Conservation (phyloP, 2,329 filamentous ascomycete species). For the Pseudocercospora pini-densiflorae region DNA sequence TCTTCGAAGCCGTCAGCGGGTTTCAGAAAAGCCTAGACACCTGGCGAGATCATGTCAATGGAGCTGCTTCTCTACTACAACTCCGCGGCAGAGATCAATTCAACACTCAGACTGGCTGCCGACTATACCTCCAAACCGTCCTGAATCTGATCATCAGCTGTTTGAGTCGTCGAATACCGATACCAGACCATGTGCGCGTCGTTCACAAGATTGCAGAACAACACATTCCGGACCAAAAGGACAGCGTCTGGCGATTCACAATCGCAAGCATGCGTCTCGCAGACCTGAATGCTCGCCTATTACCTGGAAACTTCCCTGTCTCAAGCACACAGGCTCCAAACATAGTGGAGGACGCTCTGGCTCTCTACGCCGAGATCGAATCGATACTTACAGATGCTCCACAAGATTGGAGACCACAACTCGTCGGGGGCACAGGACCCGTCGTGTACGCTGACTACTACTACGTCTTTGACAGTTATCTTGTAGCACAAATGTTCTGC, state of each 20-base stretch:
- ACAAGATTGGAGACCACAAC: conserved; percentile 18
- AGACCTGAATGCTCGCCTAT: conserved; percentile 21
- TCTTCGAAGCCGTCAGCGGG: conserved; percentile 70
- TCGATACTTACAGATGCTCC: conserved; percentile 20
- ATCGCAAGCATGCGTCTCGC: conserved; percentile 16
- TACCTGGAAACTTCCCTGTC: conserved; percentile 22
- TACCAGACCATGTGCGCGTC: conserved; percentile 19
- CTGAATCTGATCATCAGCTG: conserved; percentile 23
- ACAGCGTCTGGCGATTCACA: conserved; percentile 23
- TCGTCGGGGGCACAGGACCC: conserved; percentile 15
- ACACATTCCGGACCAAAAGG: conserved; percentile 16
- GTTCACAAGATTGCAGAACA: conserved; percentile 19
- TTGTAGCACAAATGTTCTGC: conserved; percentile 23
- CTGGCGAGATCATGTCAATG: conserved; percentile 50
- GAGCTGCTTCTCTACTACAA: conserved; percentile 23
- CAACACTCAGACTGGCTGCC: conserved; percentile 21
- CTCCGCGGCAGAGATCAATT: conserved; percentile 24
- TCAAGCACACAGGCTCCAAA: conserved; percentile 11
- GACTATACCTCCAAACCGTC: conserved; percentile 22
- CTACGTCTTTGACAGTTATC: conserved; percentile 23
- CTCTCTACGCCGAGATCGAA: conserved; percentile 20
- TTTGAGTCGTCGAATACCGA: conserved; percentile 21
- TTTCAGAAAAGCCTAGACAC: conserved; percentile 60
- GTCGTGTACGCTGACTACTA: conserved; percentile 23
- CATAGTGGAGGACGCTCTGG: conserved; percentile 14